Base-by-base conservation (phyloP, 225 moss, liverwort and hornwort genomes). In the Asterella californica region DNA sequence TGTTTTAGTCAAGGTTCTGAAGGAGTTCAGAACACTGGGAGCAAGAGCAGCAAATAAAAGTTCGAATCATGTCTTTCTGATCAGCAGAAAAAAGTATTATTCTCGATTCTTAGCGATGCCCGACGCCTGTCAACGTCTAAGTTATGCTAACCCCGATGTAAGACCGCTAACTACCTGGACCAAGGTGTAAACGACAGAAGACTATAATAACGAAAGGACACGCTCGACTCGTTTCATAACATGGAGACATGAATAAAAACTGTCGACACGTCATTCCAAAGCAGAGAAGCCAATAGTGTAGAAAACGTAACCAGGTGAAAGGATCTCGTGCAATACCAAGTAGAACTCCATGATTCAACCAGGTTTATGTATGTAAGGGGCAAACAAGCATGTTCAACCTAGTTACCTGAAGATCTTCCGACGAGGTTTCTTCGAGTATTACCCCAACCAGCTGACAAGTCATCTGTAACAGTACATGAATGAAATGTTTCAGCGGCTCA, bases 391-490 rank as follows among this genome's bases (percentile, higher is more conserved):
- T 36, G 25, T 70, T 70, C 42, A 38, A 52, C 21, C 3, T 8
- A 37, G 1, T 76, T 79, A 86, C 89, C 89, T 91, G 93, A 42
- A 95, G 86, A 74, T 95, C 93, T 78, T 93, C 95, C 9, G 95
- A 81, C 14, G 79, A 82, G 47, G 45, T 76, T 77, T 95, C 90
- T 84, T 95, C 91, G 34, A 95, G 72, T 24, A 95, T 86, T 29
- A 93, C 91, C 49, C 93, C 84, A 27, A 92, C 83, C 79, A 95
- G 79, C 87, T 91, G 91, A 71, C 90, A 83, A 15, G 95, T 93
- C 93, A 95, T 92, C 85, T 89, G 86, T 64, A 55, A 49, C 34
- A 38, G 15, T 4, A 59, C 9, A 59, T 15, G 33, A 53, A 27
- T 9, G 71, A 47, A 47, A 42, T 1, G 32, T 42, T 47, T 71